These are phyloP conservation scores for Calonectria ilicicola DNA, from an alignment of 2,329 filamentous ascomycete species.

Conservation along the genomic window DNA sequence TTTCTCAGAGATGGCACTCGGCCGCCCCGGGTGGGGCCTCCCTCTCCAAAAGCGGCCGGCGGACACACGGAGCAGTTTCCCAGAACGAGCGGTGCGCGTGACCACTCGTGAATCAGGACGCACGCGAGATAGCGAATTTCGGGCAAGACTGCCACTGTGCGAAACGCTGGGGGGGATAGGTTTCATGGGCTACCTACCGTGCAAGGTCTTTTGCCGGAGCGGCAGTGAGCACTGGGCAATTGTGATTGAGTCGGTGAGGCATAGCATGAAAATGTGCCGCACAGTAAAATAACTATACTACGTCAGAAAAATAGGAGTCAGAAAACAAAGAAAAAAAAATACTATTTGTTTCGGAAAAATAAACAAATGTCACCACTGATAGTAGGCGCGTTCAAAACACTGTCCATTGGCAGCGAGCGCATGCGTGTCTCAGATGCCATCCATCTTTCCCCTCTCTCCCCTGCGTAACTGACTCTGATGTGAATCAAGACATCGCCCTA, in stretches of 20 bases:
- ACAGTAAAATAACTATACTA: neutral
- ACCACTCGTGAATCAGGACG: neutral
- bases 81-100: neutral
- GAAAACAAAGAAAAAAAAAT: neutral
- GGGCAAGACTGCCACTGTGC: neutral
- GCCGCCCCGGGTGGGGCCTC: neutral
- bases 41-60: neutral
- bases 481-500: neutral
- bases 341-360: neutral
- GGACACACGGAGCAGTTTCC: neutral
- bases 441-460: neutral
- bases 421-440: neutral
- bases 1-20: neutral
- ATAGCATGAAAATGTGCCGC: neutral
- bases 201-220: neutral
- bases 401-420: neutral
- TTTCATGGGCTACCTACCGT: neutral
- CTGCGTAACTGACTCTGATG: neutral
- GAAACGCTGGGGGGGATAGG: neutral
- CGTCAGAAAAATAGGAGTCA: neutral
- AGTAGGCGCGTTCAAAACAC: neutral
- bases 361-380: no score
- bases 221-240: neutral
- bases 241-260: neutral
- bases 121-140: neutral